These are phyloP conservation scores for Tetrahymena borealis DNA, from an alignment of 73 alveolate species.

Conservation along the genomic window DNA sequence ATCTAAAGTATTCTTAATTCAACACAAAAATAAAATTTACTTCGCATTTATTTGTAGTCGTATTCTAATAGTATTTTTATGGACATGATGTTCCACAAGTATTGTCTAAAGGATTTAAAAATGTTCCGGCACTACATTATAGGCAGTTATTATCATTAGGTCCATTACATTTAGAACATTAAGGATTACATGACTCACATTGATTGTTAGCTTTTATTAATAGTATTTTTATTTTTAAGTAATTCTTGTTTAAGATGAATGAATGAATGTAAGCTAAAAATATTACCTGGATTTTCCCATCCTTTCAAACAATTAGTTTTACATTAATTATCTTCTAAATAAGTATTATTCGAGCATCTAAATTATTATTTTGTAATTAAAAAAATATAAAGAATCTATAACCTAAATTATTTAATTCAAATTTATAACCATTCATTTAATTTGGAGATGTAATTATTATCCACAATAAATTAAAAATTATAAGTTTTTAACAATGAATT, in stretches of 20 bases:
- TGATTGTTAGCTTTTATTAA: background rate
- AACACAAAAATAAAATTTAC: background rate
- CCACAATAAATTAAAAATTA: too few species aligned
- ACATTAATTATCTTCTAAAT: background rate
- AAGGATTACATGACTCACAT: background rate
- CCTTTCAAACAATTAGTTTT: background rate
- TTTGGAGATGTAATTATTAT: too few species aligned
- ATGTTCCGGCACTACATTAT: background rate
- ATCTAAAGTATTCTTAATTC: too few species aligned
- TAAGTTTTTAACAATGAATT: too few species aligned
- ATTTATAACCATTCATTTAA: too few species aligned
- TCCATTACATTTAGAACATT: background rate
- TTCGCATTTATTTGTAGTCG: background rate
- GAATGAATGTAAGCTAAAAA: background rate
- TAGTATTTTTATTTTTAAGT: background rate
- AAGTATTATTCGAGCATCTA: background rate
- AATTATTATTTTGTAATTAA: background rate
- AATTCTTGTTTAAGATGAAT: too few species aligned
- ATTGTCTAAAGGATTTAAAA: background rate
- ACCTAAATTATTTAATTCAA: too few species aligned
- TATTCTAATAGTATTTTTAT: background rate
- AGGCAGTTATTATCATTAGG: background rate
- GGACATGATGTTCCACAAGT: background rate
- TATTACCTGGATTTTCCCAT: background rate
- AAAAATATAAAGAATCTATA: too few species aligned